phyloP scores from a whole-genome alignment of 331 rosid genomes.

The Stylosanthes scabra region DNA sequence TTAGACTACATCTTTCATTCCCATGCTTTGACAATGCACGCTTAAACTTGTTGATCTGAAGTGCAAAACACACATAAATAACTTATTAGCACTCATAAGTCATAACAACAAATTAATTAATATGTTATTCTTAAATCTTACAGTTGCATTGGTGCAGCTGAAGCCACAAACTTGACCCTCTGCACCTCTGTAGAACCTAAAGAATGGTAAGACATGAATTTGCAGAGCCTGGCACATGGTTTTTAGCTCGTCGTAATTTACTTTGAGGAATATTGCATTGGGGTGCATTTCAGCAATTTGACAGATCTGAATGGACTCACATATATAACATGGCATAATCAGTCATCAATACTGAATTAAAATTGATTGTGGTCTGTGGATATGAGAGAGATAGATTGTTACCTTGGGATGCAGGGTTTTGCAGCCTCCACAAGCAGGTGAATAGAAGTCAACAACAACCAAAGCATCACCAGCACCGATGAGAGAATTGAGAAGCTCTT shows the following conservation, averaged over 20 bases:
- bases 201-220: conserved; percentile 84
- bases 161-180: conserved; percentile 82
- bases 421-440: conserved; percentile 95
- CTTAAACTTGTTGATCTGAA: conserved; percentile 85
- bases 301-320: conserved; percentile 63
- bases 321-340: no score
- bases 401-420: conserved; percentile 88
- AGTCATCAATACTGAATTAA: background rate
- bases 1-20: conserved; percentile 62
- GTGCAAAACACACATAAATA: background rate
- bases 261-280: conserved; percentile 63
- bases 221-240: conserved; percentile 69
- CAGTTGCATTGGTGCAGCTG: conserved; percentile 90
- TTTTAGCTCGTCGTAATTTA: conserved; percentile 74
- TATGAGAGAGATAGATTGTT: background rate
- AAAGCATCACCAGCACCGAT: conserved; percentile 74
- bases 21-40: conserved; percentile 74
- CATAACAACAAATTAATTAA: background rate
- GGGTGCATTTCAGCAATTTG: conserved; percentile 79
- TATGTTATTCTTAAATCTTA: conserved; percentile 35
- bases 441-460: conserved; percentile 76
- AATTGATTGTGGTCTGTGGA: background rate
- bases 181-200: conserved; percentile 78
- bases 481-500: conserved; percentile 66
- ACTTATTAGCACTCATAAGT: no score